Percentiles rank a stretch among this genome's conserved stretches.
phyloP scores from a whole-genome alignment of 192 early-diverging fungal species.

The Mortierella claussenii region DNA sequence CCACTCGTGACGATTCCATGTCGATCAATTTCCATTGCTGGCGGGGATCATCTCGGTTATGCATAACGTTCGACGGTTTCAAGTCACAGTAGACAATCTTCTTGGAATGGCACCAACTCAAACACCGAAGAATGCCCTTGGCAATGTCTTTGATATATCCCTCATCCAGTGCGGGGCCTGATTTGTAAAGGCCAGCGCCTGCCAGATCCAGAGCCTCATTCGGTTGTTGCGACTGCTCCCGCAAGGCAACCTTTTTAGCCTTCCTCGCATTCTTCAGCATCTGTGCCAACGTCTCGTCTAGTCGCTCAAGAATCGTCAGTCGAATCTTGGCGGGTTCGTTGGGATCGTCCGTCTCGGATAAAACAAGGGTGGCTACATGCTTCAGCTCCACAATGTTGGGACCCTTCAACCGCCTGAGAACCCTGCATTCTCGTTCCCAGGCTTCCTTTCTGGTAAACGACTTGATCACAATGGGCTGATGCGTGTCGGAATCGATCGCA shows the following conservation, averaged over 20 bases:
- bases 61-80: conserved; percentile 67
- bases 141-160: conserved; percentile 38
- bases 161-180: conserved; percentile 37
- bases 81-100: conserved; percentile 63
- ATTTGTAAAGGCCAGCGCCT: conserved; percentile 28
- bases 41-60: conserved; percentile 39
- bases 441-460: conserved; percentile 61
- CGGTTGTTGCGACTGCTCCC: conserved; percentile 12
- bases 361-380: conserved; percentile 61
- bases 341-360: conserved; percentile 48
- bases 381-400: conserved; percentile 56
- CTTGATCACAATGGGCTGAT: conserved; percentile 55
- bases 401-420: conserved; percentile 53
- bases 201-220: conserved; percentile 25
- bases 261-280: conserved; percentile 50
- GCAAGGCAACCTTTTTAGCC: conserved; percentile 42
- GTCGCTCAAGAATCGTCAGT: conserved; percentile 56
- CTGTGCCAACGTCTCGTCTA: conserved; percentile 60
- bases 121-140: conserved; percentile 52
- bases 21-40: conserved; percentile 63
- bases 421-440: conserved; percentile 63
- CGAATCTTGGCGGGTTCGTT: conserved; percentile 40
- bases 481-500: conserved; percentile 46
- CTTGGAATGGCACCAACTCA: conserved; percentile 58
- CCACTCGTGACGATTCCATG: conserved; percentile 58